Evolutionary conservation across 2,329 filamentous ascomycete genomes (phyloP).

Genomic region (Cladosporium sp.): DNA sequence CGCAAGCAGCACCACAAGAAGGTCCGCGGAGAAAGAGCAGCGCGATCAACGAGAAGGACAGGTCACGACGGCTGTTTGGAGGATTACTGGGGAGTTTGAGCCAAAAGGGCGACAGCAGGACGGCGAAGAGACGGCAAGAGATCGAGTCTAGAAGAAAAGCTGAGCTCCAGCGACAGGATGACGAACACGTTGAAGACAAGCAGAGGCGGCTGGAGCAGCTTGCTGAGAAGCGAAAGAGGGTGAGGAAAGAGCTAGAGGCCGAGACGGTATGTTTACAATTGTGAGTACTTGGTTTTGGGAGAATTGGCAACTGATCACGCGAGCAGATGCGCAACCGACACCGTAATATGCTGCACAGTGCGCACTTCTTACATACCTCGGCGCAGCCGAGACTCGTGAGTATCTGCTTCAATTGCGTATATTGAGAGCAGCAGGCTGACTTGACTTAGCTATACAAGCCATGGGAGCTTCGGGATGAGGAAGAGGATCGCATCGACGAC

Average conservation of each 20-base stretch:
- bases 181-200: conserved; percentile 65
- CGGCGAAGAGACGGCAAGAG: conserved; percentile 76
- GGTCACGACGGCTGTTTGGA: conserved; percentile 81
- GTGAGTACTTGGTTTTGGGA: conserved; percentile 35
- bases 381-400: conserved; percentile 70
- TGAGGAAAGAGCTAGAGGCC: conserved; percentile 73
- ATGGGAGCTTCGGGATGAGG: conserved; percentile 66
- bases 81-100: conserved; percentile 36
- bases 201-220: conserved; percentile 59
- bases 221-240: conserved; percentile 50
- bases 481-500: conserved; percentile 66
- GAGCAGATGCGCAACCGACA: conserved; percentile 65
- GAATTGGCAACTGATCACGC: neutral
- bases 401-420: conserved; percentile 17
- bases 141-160: conserved; percentile 71
- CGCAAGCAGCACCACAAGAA: neutral
- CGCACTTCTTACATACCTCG: conserved; percentile 69
- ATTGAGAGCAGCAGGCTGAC: neutral
- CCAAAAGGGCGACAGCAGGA: conserved; percentile 53
- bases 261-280: conserved; percentile 54
- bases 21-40: conserved; percentile 19
- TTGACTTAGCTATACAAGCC: conserved; percentile 76
- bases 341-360: conserved; percentile 64
- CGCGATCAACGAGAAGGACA: conserved; percentile 68
- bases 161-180: conserved; percentile 61